A percentile compares a stretch with the other conserved stretches of the same genome.
Evolutionary conservation across 1,139 yeast species (phyloP).

Genomic region (Diutina neorugosa): DNA sequence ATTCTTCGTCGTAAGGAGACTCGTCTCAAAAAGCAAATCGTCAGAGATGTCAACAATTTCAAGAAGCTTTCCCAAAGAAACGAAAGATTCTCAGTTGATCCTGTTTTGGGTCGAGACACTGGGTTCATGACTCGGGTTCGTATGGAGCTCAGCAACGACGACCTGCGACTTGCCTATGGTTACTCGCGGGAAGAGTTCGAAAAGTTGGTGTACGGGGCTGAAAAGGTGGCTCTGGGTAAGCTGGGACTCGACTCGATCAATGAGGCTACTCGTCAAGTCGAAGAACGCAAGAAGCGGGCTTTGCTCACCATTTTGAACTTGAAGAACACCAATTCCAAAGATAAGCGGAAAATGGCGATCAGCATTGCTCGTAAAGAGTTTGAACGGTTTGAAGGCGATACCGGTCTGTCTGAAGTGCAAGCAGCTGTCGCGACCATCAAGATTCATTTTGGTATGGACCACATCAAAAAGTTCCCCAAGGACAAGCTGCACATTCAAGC

Average conservation of each 20-base stretch:
- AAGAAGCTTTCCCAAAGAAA: constrained; percentile 21
- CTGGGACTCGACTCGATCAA: constrained; percentile 29
- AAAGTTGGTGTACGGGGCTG: constrained; percentile 65
- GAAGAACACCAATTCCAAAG: constrained; percentile 55
- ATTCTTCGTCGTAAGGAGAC: constrained; percentile 29
- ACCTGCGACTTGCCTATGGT: constrained; percentile 36
- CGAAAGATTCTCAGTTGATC: constrained; percentile 38
- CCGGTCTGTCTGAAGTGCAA: constrained; percentile 92
- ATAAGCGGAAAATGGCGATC: constrained; percentile 47
- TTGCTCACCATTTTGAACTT: constrained; percentile 61
- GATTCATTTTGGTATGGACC: constrained; percentile 69
- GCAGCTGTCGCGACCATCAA: constrained; percentile 82
- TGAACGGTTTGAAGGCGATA: constrained; percentile 75
- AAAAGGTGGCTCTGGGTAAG: constrained; percentile 29
- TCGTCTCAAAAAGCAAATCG: constrained; percentile 30
- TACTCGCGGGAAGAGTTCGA: constrained; percentile 57
- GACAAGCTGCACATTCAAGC: constrained; percentile 60
- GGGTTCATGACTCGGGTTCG: constrained; percentile 61
- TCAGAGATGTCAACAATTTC: constrained; percentile 34
- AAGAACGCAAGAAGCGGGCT: constrained; percentile 55
- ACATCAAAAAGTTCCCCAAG: constrained; percentile 59
- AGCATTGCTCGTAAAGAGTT: constrained; percentile 66
- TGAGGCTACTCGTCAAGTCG: constrained; percentile 30
- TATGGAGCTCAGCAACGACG: constrained; percentile 40
- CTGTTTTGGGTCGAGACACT: constrained; percentile 66